Base-by-base conservation (phyloP, 305 asterid genomes). In the Coffea humblotiana region DNA sequence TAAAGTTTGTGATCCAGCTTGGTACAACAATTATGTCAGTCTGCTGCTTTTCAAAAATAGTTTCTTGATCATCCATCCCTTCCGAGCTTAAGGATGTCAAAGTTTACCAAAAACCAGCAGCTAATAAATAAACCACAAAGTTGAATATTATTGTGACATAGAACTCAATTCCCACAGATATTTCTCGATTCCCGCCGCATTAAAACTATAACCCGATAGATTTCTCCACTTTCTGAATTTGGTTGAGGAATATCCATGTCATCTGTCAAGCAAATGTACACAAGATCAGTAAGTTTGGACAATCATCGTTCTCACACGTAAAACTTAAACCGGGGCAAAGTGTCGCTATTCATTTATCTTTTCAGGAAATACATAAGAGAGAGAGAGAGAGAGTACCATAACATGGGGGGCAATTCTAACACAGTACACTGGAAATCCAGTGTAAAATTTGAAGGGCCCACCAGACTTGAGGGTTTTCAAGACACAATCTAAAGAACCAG, bases 221-320 rank as follows among this genome's bases (percentile, higher is more conserved):
- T 79, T 86, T 87, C 91, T 94, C 79, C 8, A 89, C 27, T 77
- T 93, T 90, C 87, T 90, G 91, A 83, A 95, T 89, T 84, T 93
- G 97, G 87, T 89, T 91, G 77, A 92, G 89, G 92, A 88, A 92
- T 77, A 95, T 92, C 96, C 97, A 92, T 60, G 97, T 92, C 98
- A 93, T 90, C 97, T 94, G 93, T 90, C 81, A 27, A 29, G 61
- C 56, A 54, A 64, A 83, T 21, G 37, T 8, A 35, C 5, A 70
- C 7, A 9, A 11, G 18, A 40, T 32, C 19, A 52, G 74, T 45
- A 69, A 54, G 29, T 27, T 4, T n/a, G 27, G 27, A 78, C 13
- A 5, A 43, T 63, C 19, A 13, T 27, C 19, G 77, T n/a, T 8
- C 3, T 29, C 13, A 54, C 40, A 56, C 29, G 79, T 29, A 23